Percentiles rank a stretch among this genome's conserved stretches.
Evolutionary conservation across 2,329 filamentous ascomycete species (phyloP).

Genomic region (Trichoderma sp.): DNA sequence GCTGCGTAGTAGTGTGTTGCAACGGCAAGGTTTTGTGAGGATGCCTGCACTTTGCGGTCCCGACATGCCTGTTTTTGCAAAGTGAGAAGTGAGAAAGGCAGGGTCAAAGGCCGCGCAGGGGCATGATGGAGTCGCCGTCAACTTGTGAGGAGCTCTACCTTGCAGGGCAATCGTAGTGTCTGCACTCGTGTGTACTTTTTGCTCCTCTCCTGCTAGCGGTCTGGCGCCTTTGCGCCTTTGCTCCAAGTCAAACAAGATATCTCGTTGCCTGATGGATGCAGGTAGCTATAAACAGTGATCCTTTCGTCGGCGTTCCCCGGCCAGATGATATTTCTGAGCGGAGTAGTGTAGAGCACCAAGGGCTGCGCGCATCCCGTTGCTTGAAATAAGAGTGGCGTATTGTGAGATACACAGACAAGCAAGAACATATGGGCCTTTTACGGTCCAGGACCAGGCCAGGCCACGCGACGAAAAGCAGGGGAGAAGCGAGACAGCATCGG

Average conservation of each 20-base stretch:
- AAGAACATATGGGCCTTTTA: not conserved
- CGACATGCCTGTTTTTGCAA: not conserved
- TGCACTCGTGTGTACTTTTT: not conserved
- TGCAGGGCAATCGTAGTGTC: not conserved
- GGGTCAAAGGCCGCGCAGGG: not conserved
- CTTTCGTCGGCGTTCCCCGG: not conserved
- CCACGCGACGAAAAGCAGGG: conserved; percentile 20
- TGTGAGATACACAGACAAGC: not conserved
- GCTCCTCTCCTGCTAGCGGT: not conserved
- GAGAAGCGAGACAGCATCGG: conserved; percentile 22
- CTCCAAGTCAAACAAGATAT: not conserved
- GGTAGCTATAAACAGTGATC: not conserved
- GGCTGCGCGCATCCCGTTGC: not conserved
- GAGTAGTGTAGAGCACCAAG: not conserved
- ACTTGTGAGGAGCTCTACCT: not conserved
- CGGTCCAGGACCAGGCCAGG: not conserved
- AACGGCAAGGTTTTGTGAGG: not conserved
- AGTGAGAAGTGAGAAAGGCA: conserved; percentile 9
- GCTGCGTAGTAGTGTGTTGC: not conserved
- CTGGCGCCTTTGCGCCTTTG: not conserved
- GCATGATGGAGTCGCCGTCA: conserved; percentile 12
- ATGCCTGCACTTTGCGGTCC: not conserved
- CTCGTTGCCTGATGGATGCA: conserved; percentile 8
- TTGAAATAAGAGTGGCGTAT: not conserved
- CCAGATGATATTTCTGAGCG: not conserved